Percentiles rank a stretch among this genome's conserved stretches.
Evolutionary conservation across 179 eudicot genomes (phyloP).

Genomic region (Heliamphora pulchella): DNA sequence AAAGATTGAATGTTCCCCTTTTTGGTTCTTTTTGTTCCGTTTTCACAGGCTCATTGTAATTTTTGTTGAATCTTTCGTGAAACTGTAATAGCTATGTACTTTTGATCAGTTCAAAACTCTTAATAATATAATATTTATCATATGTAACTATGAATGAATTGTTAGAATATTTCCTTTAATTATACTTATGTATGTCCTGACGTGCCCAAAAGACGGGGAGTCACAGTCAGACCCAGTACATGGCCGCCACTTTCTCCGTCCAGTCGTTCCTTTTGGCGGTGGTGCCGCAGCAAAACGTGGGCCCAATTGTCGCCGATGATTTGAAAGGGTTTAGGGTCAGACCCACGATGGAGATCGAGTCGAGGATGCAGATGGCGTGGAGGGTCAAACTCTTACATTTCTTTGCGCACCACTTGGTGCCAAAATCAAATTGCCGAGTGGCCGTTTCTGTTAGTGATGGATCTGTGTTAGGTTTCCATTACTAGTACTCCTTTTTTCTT

Average conservation of each 20-base stretch:
- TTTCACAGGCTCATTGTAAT: too few relatives aligned
- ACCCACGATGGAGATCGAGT: conserved; percentile 59
- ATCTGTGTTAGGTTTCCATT: conserved; percentile 66
- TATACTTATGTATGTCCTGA: too few relatives aligned
- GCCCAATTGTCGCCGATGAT: conserved; percentile 33
- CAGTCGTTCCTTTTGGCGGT: conserved; percentile 26
- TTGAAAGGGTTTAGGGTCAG: conserved; percentile 25
- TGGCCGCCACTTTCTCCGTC: too few relatives aligned
- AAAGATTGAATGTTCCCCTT: too few relatives aligned
- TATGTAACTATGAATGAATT: too few relatives aligned
- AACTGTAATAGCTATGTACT: too few relatives aligned
- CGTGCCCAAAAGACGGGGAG: too few relatives aligned
- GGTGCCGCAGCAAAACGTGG: conserved; percentile 22
- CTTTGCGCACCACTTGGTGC: conserved; percentile 50
- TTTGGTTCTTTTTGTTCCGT: conserved; percentile 12
- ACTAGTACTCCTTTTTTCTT: conserved; percentile 17
- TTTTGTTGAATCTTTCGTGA: too few relatives aligned
- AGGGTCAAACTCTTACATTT: conserved; percentile 57
- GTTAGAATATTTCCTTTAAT: too few relatives aligned
- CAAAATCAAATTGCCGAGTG: conserved; percentile 41
- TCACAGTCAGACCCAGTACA: too few relatives aligned
- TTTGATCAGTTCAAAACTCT: too few relatives aligned
- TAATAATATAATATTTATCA: too few relatives aligned
- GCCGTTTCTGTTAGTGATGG: conserved; percentile 51
- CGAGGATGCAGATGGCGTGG: conserved; percentile 64